phyloP scores from a whole-genome alignment of 129 eudicot species.

The Tagetes erecta region DNA sequence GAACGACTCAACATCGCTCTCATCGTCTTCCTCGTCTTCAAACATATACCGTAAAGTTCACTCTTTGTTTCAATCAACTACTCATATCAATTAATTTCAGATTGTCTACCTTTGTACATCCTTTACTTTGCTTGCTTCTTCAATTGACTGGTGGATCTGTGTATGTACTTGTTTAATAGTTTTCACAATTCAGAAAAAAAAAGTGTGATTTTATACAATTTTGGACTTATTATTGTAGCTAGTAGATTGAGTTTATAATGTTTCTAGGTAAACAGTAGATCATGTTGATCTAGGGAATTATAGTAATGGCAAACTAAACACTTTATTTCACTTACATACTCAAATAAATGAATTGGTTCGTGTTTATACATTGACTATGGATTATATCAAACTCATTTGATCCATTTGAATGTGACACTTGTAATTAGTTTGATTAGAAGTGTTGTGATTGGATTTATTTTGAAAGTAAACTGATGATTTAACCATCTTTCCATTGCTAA shows the following conservation, averaged over 20 bases:
- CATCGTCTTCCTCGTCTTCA: conserved; percentile 84
- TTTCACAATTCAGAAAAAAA: not conserved
- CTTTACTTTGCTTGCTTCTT: conserved; percentile 7
- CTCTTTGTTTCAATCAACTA: not conserved
- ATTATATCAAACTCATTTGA: not conserved
- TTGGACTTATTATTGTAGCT: not conserved
- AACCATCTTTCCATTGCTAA: not conserved
- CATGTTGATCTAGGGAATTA: not conserved
- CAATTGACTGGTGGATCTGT: conserved; percentile 2
- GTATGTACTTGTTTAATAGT: not conserved
- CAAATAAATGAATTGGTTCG: conserved; percentile 5
- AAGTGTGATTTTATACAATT: not conserved
- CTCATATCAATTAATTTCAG: too few species aligned
- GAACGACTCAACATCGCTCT: conserved; percentile 98
- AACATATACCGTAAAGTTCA: conserved; percentile 58
- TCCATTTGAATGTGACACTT: not conserved
- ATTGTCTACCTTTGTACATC: not conserved
- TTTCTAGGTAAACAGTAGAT: not conserved
- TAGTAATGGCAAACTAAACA: not conserved
- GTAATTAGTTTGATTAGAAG: not conserved
- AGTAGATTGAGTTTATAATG: not conserved
- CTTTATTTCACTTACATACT: not conserved
- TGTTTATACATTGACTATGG: not conserved
- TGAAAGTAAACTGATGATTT: not conserved
- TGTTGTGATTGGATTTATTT: not conserved